Base-by-base conservation (phyloP, 1,284 basidiomycete genomes). In the Ustilago xerochloae region DNA sequence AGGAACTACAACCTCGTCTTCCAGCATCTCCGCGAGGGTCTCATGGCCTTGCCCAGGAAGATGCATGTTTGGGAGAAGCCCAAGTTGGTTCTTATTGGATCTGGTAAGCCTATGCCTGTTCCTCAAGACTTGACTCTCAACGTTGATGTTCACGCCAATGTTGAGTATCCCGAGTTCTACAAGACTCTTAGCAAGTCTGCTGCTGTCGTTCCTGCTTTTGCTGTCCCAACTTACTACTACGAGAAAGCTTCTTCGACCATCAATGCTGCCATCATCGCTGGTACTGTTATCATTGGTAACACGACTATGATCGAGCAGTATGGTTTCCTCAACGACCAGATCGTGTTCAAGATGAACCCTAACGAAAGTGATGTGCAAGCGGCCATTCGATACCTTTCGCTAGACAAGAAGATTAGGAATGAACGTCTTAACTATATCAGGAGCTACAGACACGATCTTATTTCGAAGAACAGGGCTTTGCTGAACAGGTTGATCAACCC, bases 81-180 rank as follows among this genome's bases (percentile, higher is more conserved):
- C 6, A 36, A 39, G 45, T 22, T 56, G 4, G 54, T 56, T 9
- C 24, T 56, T 6, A 56, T 56, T 15, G 54, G 54, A 4, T 47
- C 54, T 9, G 54, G 54, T 2, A 47, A 56, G 33, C 16, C 8
- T 33, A 22, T 56, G 7, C 16, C 22, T 9, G 39, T 56, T 16
- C 54, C 54, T 15, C 2, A 33, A 8, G 45, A 56, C n/a, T 26
- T 56, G 2, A 24, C 18, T 3, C 15, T 10, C 15, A 28, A 56
- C 38, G 54, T 56, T 12, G 54, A 56, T 8, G 29, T 56, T 15
- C 45, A 56, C 18, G 29, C 38, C 32, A 56, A 56, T 45, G 24
- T 56, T n/a, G 54, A 56, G 16, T 56, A 56, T 18, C 54, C 54
- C 8, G 33, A 47, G 16, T 56, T 46, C 45, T 56, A 47, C 54